Conservation (phyloP, 106 monocot species). For the Xerophyta viscosa region DNA sequence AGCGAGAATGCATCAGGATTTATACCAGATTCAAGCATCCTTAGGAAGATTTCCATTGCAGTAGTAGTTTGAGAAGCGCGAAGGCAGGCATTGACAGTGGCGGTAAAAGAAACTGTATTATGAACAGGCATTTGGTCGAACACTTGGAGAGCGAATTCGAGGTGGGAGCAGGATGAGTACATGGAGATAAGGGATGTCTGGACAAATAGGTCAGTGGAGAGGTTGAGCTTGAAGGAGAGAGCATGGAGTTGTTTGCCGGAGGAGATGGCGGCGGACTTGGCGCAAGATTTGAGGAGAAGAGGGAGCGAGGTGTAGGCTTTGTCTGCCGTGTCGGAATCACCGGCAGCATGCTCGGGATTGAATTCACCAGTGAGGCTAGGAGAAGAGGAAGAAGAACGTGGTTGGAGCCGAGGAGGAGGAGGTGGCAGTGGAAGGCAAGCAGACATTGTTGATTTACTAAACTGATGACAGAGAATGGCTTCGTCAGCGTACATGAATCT, state of each 20-base stretch:
- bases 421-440: too few relatives aligned
- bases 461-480: too few relatives aligned
- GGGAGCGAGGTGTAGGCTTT: slow-evolving; percentile 17
- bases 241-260: slow-evolving; percentile 21
- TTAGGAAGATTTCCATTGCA: slow-evolving; percentile 13
- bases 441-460: too few relatives aligned
- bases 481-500: too few relatives aligned
- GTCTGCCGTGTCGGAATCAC: too few relatives aligned
- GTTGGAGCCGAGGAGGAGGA: too few relatives aligned
- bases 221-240: slow-evolving; percentile 24
- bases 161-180: slow-evolving; percentile 10
- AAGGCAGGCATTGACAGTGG: slow-evolving; percentile 14
- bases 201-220: slow-evolving; percentile 23
- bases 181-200: slow-evolving; percentile 25
- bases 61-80: not conserved
- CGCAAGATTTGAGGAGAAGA: slow-evolving; percentile 27
- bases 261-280: slow-evolving; percentile 14
- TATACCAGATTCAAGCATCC: slow-evolving; percentile 16
- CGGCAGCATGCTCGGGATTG: too few relatives aligned
- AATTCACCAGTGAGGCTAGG: too few relatives aligned
- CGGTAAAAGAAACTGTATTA: slow-evolving; percentile 18
- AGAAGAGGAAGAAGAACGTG: too few relatives aligned
- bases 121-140: slow-evolving; percentile 24
- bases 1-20: slow-evolving; percentile 15
- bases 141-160: slow-evolving; percentile 14